phyloP scores from a whole-genome alignment of 331 rosid species.

The Malus hybrid region DNA sequence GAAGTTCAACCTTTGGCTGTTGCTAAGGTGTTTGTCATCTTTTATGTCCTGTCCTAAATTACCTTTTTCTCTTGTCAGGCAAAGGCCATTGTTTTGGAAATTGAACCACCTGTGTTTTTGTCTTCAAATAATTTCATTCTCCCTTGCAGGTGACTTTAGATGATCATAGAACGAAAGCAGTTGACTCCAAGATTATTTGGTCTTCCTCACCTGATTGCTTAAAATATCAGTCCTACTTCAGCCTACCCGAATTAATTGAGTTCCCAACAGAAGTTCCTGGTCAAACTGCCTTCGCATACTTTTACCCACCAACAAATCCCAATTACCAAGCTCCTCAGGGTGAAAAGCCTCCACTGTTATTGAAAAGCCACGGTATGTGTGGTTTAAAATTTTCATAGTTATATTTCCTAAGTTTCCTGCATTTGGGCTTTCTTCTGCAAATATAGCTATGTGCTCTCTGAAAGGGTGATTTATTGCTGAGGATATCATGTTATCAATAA shows the following conservation, averaged over 20 bases:
- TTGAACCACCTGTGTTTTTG: slow-evolving; percentile 8
- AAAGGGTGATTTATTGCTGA: not conserved
- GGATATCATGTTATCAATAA: not conserved
- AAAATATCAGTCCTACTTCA: slow-evolving; percentile 57
- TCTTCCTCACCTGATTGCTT: slow-evolving; percentile 81
- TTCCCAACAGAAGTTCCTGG: slow-evolving; percentile 93
- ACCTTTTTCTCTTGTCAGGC: not conserved
- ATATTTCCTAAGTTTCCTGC: not conserved
- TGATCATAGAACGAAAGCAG: slow-evolving; percentile 43
- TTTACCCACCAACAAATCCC: slow-evolving; percentile 76
- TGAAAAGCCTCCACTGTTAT: slow-evolving; percentile 81
- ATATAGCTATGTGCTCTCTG: not conserved
- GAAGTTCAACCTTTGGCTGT: slow-evolving; percentile 65
- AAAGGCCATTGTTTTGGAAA: not conserved
- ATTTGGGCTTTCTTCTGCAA: not conserved
- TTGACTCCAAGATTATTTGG: slow-evolving; percentile 64
- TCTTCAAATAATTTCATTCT: not conserved
- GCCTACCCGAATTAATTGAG: slow-evolving; percentile 77
- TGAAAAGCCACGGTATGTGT: slow-evolving; percentile 82
- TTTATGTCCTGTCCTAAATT: not conserved
- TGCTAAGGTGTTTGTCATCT: slow-evolving; percentile 51
- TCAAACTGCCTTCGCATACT: slow-evolving; percentile 85
- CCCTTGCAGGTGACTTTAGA: slow-evolving; percentile 56
- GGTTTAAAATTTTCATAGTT: not conserved
- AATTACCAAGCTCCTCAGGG: slow-evolving; percentile 47